Conservation (phyloP, 1,284 basidiomycete species). For the Termitomyces sp. region DNA sequence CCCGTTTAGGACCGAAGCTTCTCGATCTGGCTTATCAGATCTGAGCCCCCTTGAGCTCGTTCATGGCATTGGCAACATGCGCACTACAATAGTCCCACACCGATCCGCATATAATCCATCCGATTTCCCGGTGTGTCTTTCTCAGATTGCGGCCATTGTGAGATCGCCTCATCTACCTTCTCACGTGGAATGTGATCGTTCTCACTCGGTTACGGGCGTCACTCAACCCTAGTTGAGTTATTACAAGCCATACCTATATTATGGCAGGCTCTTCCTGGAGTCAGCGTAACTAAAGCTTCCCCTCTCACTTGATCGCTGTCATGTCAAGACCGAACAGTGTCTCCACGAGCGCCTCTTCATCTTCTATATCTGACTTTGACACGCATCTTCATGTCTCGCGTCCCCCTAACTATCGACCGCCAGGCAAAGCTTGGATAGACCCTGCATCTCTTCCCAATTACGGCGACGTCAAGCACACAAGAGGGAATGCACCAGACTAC, state of each 20-base stretch:
- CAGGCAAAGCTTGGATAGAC: conserved; percentile 52
- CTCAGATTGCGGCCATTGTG: conserved; percentile 18
- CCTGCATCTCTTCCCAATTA: conserved; percentile 50
- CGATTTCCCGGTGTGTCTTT: conserved; percentile 18
- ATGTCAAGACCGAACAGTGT: conserved; percentile 24
- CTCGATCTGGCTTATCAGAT: conserved; percentile 21
- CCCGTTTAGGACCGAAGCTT: conserved; percentile 15
- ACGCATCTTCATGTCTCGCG: conserved; percentile 3
- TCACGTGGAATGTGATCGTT: conserved; percentile 19
- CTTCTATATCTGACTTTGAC: conserved; percentile 19
- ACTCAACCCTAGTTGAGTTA: conserved; percentile 22
- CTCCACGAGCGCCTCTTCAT: conserved; percentile 18
- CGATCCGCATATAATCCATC: conserved; percentile 35
- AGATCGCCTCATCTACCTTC: conserved; percentile 16
- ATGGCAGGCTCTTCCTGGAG: conserved; percentile 5
- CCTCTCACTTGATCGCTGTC: background rate
- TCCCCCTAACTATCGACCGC: conserved; percentile 16
- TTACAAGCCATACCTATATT: conserved; percentile 17
- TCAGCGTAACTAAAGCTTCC: conserved; percentile 17
- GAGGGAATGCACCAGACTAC: conserved; percentile 54
- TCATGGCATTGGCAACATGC: conserved; percentile 27
- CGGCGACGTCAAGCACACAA: conserved; percentile 47
- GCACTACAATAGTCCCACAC: conserved; percentile 20
- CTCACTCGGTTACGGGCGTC: conserved; percentile 22
- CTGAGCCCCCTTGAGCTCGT: conserved; percentile 16